Evolutionary conservation across 768 basidiomycete species (phyloP), one percentile per base, ranked within the genome.

Genomic region (Amylocystis lapponica): DNA sequence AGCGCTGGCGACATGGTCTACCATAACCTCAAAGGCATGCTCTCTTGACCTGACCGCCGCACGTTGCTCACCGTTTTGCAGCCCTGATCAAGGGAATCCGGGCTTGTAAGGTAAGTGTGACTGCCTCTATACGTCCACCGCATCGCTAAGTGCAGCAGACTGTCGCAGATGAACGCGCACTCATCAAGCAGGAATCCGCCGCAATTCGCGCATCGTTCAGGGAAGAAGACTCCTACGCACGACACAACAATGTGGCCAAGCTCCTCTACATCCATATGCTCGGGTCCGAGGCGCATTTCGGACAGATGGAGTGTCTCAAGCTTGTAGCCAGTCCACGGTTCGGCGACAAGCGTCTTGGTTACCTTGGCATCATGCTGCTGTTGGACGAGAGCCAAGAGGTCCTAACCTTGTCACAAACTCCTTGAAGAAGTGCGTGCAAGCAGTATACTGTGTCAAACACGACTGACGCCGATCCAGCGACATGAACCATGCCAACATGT

Each of bases 401-500:
- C 2, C 69, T 99, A 50, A 99, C 92, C 1, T 99, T 35, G 94
- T 99, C 35, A 99, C 96, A 13, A 99, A 99, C 62, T 96, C 93
- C 23, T 67, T 99, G 55, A 99, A 99, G 69, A 98, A 98, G 96
- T 98, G 62, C 46, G 73, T 67, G 19, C 16, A n/a, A n/a, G n/a
- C n/a, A n/a, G 6, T n/a, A 0, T 14, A 14, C 17, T 29, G 19
- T 16, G 13, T 14, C 29, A 33, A 35, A 31, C 19, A 46, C 54
- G 60, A 8, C 52, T 44, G 12, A 17, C 13, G 12, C 41, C 29
- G 20, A 25, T 14, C 23, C 55, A 99, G 95, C 68, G 96, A 99
- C 67, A 90, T 99, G 91, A 98, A 98, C 65, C 94, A 97, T 63
- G 84, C 94, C 2, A 97, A 97, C 66, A 96, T 96, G 90, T 98